Conservation (phyloP, 73 alveolate genomes). For the Paraurostyla sp. region DNA sequence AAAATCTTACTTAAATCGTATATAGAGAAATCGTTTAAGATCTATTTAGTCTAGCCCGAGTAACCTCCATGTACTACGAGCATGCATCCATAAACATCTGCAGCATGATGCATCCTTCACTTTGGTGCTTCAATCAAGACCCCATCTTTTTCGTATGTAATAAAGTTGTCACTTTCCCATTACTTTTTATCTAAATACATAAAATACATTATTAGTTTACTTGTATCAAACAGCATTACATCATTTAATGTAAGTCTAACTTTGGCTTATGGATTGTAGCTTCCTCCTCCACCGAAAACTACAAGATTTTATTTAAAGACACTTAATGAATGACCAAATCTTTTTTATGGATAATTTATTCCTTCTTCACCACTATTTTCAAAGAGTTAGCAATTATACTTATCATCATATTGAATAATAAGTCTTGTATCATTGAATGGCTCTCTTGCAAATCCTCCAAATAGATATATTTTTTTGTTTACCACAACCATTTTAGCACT, state of each 20-base stretch:
- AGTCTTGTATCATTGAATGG: slow-evolving; percentile 31
- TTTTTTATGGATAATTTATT: slow-evolving; percentile 4
- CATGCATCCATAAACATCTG: slow-evolving; percentile 50
- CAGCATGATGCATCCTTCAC: slow-evolving; percentile 59
- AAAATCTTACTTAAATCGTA: slow-evolving; percentile 23
- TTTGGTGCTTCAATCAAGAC: slow-evolving; percentile 24
- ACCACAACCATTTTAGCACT: slow-evolving; percentile 10
- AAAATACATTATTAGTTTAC: neutral
- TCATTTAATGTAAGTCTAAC: slow-evolving; percentile 36
- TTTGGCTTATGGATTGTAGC: slow-evolving; percentile 21
- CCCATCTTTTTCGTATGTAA: slow-evolving; percentile 43
- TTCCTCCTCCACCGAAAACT: slow-evolving; percentile 60
- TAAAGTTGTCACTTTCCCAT: slow-evolving; percentile 28
- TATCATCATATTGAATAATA: neutral
- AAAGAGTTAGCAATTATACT: neutral
- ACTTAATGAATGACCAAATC: slow-evolving; percentile 53
- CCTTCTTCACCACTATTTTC: slow-evolving; percentile 46
- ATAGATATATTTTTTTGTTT: slow-evolving; percentile 31
- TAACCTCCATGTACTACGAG: slow-evolving; percentile 55
- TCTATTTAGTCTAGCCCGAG: slow-evolving; percentile 20
- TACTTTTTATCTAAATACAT: neutral
- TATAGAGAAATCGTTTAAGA: slow-evolving; percentile 4
- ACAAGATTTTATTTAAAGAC: slow-evolving; percentile 11
- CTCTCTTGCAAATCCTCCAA: slow-evolving; percentile 64
- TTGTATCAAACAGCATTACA: slow-evolving; percentile 42